These are phyloP conservation scores for Cystofilobasidium macerans DNA, from an alignment of 768 basidiomycete species.

Conservation along the genomic window DNA sequence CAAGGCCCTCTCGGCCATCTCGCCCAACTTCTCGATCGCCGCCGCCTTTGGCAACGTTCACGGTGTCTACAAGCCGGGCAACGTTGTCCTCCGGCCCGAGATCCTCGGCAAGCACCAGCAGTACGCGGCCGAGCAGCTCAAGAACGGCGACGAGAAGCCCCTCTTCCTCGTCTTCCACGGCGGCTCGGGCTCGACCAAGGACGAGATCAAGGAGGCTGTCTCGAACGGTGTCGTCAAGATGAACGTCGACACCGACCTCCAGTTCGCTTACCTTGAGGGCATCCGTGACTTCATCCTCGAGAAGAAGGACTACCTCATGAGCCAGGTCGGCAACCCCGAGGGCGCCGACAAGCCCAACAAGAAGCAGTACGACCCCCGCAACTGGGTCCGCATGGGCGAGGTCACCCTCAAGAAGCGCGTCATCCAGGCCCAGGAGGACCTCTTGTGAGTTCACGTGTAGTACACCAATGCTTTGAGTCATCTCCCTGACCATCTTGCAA, in stretches of 20 bases:
- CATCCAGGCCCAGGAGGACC: no score
- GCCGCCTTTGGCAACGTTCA: conserved; percentile 87
- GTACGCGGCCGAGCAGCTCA: conserved; percentile 58
- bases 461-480: no score
- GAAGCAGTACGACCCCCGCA: conserved; percentile 92
- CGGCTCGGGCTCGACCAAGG: conserved; percentile 91
- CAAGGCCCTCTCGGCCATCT: conserved; percentile 65
- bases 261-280: conserved; percentile 79
- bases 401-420: no score
- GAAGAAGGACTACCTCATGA: conserved; percentile 76
- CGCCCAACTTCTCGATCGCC: conserved; percentile 92
- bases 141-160: conserved; percentile 52
- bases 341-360: conserved; percentile 97
- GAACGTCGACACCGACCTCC: conserved; percentile 87
- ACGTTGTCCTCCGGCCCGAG: conserved; percentile 84
- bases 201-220: conserved; percentile 89
- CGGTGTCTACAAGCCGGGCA: conserved; percentile 53
- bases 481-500: no score
- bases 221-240: conserved; percentile 77
- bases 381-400: conserved; percentile 66
- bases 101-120: conserved; percentile 83
- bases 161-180: conserved; percentile 99
- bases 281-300: conserved; percentile 78
- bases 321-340: conserved; percentile 95
- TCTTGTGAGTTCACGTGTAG: no score